These are phyloP conservation scores for Candida golubevii DNA, from an alignment of 805 yeast genomes.

Conservation along the genomic window DNA sequence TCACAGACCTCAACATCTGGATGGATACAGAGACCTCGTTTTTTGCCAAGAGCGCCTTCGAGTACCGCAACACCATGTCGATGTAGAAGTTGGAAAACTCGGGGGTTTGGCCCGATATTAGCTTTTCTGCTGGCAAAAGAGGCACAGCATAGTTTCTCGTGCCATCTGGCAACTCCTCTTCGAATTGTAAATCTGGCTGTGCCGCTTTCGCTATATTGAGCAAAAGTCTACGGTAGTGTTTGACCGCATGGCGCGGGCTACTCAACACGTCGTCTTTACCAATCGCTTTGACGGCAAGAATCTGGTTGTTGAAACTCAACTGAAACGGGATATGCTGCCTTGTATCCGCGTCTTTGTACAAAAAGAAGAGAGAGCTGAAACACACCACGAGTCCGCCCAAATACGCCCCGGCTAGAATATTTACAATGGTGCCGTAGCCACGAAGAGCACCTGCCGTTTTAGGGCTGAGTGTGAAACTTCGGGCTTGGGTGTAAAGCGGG, in stretches of 20 bases:
- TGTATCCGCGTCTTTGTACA: conserved; percentile 37
- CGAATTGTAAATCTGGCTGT: conserved; percentile 23
- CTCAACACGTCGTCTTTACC: conserved; percentile 41
- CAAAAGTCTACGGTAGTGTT: conserved; percentile 38
- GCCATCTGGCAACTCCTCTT: conserved; percentile 20
- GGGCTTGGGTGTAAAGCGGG: neutral
- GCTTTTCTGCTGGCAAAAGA: conserved; percentile 25
- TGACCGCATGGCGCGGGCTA: conserved; percentile 40
- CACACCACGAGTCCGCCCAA: conserved; percentile 39
- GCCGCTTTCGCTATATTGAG: conserved; percentile 30
- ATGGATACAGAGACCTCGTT: conserved; percentile 32
- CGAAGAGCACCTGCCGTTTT: conserved; percentile 11
- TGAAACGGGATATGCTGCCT: conserved; percentile 40
- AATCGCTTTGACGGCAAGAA: conserved; percentile 38
- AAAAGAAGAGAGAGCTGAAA: conserved; percentile 34
- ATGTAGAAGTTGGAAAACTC: conserved; percentile 39
- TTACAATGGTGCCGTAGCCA: conserved; percentile 31
- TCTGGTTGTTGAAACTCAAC: conserved; percentile 28
- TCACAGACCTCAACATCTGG: conserved; percentile 24
- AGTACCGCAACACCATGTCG: conserved; percentile 39
- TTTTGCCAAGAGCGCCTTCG: conserved; percentile 38
- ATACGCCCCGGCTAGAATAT: conserved; percentile 41
- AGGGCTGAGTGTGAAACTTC: conserved; percentile 2
- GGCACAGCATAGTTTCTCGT: conserved; percentile 31
- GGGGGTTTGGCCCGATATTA: conserved; percentile 27